Conservation (phyloP, 106 monocot species). For the Dendrobium huoshanense region DNA sequence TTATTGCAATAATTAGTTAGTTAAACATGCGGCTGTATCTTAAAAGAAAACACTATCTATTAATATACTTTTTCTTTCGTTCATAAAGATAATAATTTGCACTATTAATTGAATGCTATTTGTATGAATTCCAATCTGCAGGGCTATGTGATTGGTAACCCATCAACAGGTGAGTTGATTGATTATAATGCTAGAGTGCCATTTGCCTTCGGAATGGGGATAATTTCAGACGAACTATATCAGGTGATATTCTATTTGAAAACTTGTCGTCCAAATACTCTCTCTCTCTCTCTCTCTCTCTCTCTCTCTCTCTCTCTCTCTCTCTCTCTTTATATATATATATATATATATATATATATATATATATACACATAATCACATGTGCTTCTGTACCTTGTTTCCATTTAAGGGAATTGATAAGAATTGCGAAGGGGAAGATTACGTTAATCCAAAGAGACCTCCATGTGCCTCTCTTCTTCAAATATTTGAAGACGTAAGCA, state of each 20-base stretch:
- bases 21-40: too few relatives aligned
- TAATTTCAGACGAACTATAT: slow-evolving; percentile 37
- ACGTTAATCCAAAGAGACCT: not conserved
- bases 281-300: too few relatives aligned
- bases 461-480: not conserved
- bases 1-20: too few relatives aligned
- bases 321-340: too few relatives aligned
- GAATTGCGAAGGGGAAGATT: not conserved
- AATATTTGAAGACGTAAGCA: not conserved
- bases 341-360: too few relatives aligned
- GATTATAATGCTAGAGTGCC: slow-evolving; percentile 6
- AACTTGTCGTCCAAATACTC: too few relatives aligned
- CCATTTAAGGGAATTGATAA: not conserved
- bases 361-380: too few relatives aligned
- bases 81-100: too few relatives aligned
- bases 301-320: too few relatives aligned
- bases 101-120: too few relatives aligned
- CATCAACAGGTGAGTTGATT: slow-evolving; percentile 8
- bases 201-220: slow-evolving; percentile 19
- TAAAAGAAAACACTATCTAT: too few relatives aligned
- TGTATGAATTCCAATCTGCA: not conserved
- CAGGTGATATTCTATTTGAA: slow-evolving; percentile 14
- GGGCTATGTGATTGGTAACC: slow-evolving; percentile 53
- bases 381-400: not conserved
- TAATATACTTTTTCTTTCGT: too few relatives aligned